phyloP scores from a whole-genome alignment of 2,329 filamentous ascomycete genomes.

The Corynespora cassiicola region DNA sequence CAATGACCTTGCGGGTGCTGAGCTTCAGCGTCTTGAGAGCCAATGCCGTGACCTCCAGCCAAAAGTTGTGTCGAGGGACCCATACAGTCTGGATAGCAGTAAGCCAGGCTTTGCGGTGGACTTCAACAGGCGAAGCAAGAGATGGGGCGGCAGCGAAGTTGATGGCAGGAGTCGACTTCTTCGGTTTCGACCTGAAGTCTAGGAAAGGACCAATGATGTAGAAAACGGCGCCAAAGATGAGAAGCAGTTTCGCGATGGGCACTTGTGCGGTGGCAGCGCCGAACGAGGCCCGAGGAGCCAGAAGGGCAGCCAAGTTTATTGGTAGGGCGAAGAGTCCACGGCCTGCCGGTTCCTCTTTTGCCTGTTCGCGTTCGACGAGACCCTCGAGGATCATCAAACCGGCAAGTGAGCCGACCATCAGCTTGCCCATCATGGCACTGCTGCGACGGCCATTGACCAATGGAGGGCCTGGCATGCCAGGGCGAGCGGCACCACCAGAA shows the following conservation, averaged over 20 bases:
- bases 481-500: slow-evolving; percentile 27
- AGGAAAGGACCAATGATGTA: slow-evolving; percentile 65
- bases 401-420: slow-evolving; percentile 92
- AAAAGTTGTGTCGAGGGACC: slow-evolving; percentile 85
- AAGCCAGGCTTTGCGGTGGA: slow-evolving; percentile 88
- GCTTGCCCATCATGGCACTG: slow-evolving; percentile 68
- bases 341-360: slow-evolving; percentile 51
- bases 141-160: slow-evolving; percentile 66
- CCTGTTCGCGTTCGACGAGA: slow-evolving; percentile 68
- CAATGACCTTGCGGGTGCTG: slow-evolving; percentile 77
- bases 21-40: slow-evolving; percentile 82
- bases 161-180: slow-evolving; percentile 50
- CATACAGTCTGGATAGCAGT: slow-evolving; percentile 92
- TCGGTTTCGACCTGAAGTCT: slow-evolving; percentile 63
- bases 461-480: slow-evolving; percentile 29
- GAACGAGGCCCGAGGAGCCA: slow-evolving; percentile 40
- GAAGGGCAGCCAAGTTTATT: slow-evolving; percentile 34
- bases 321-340: slow-evolving; percentile 53
- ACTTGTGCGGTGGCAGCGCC: slow-evolving; percentile 40
- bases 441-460: slow-evolving; percentile 51
- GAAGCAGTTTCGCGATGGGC: slow-evolving; percentile 57
- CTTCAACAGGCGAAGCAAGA: slow-evolving; percentile 80
- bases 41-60: slow-evolving; percentile 83
- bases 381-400: slow-evolving; percentile 92
- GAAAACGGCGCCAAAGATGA: slow-evolving; percentile 60